phyloP scores from a whole-genome alignment of 2,329 filamentous ascomycete species.

The Xylaria sp. region DNA sequence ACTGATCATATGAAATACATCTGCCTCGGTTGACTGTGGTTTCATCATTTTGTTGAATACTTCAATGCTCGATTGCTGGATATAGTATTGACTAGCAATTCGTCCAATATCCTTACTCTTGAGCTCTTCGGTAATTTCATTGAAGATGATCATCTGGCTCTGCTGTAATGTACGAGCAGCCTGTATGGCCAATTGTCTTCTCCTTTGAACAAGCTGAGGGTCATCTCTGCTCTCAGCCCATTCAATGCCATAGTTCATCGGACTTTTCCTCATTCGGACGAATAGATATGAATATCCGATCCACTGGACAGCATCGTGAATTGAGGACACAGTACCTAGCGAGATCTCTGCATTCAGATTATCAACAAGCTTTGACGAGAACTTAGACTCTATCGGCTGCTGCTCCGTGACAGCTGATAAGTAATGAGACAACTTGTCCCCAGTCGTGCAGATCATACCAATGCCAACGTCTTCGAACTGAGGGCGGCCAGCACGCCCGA shows the following conservation, averaged over 20 bases:
- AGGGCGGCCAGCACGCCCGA: slow-evolving; percentile 95
- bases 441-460: slow-evolving; percentile 96
- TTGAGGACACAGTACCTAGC: slow-evolving; percentile 92
- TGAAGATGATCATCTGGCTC: slow-evolving; percentile 99
- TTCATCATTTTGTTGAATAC: slow-evolving; percentile 97
- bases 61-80: slow-evolving; percentile 90
- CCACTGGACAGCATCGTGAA: slow-evolving; percentile 94
- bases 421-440: slow-evolving; percentile 93
- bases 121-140: slow-evolving; percentile 91
- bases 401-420: slow-evolving; percentile 93
- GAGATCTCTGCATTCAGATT: slow-evolving; percentile 97
- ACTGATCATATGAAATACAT: slow-evolving; percentile 94
- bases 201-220: slow-evolving; percentile 84
- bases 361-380: slow-evolving; percentile 92
- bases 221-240: slow-evolving; percentile 92
- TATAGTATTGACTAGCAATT: slow-evolving; percentile 97
- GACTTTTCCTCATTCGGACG: slow-evolving; percentile 93
- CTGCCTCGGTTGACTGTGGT: slow-evolving; percentile 84
- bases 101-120: slow-evolving; percentile 94
- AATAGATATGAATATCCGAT: slow-evolving; percentile 98
- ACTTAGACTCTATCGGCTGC: slow-evolving; percentile 95
- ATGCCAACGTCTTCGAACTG: slow-evolving; percentile 98
- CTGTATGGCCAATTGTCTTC: slow-evolving; percentile 86
- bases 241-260: slow-evolving; percentile 92
- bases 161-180: slow-evolving; percentile 87